phyloP scores from a whole-genome alignment of 345 rosid species.

The Arabidopsis suecica region DNA sequence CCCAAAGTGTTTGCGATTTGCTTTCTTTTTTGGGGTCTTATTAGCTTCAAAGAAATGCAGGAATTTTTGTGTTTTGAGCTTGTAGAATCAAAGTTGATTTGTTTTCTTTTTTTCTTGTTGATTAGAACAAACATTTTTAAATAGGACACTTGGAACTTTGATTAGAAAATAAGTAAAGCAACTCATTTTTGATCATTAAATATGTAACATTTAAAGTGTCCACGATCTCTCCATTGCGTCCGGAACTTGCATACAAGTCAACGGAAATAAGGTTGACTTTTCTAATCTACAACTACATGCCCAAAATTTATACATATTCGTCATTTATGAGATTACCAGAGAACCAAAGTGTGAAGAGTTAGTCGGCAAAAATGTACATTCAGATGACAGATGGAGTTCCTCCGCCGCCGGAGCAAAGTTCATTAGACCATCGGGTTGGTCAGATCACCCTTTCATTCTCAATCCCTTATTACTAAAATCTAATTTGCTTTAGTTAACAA shows the following conservation, averaged over 20 bases:
- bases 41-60: conserved; percentile 15
- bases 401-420: conserved; percentile 42
- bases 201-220: conserved; percentile 22
- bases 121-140: neutral
- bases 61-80: conserved; percentile 17
- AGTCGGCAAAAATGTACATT: conserved; percentile 38
- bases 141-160: no score
- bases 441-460: conserved; percentile 7
- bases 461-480: neutral
- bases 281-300: neutral
- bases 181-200: neutral
- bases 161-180: conserved; percentile 14
- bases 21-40: neutral
- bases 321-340: conserved; percentile 8
- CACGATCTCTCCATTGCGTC: conserved; percentile 42
- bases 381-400: conserved; percentile 42
- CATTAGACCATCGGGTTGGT: conserved; percentile 41
- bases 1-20: conserved; percentile 22
- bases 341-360: neutral
- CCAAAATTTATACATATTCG: neutral
- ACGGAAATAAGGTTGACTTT: conserved; percentile 31
- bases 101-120: neutral
- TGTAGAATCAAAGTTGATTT: conserved; percentile 18
- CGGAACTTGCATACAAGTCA: conserved; percentile 32
- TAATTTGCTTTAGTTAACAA: neutral